Base-by-base conservation (phyloP, 2,329 filamentous ascomycete species). In the Stagonosporopsis chrysanthemi region DNA sequence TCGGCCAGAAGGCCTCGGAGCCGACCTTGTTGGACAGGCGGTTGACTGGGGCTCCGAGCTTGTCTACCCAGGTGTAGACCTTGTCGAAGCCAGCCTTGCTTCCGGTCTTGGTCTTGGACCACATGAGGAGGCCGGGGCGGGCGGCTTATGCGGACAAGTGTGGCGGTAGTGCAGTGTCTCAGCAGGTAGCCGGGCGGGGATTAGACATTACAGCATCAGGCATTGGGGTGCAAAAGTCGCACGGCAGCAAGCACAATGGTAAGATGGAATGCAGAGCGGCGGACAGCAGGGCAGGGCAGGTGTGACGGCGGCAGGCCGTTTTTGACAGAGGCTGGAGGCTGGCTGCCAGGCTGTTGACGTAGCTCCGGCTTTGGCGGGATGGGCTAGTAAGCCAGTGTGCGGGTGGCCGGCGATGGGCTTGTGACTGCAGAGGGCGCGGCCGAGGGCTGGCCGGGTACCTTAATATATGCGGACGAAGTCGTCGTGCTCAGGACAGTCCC, bases 1-100 rank as follows among this genome's bases (percentile, higher is more conserved):
- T 89, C 3, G 92, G 92, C 90, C 90, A 95, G 70, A 94, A 94
- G 23, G 90, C 88, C 74, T 96, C 92, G 28, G 84, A 84, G 56
- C 92, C 92, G 35, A 96, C 81, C 77, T 89, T 92, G 77, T 96
- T 92, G 15, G 89, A 91, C 22, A 96, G 76, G 58, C 84, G 87
- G 73, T 96, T 96, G 70, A 96, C 88, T 2, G 92, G 91, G 2
- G 84, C 82, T 57, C 90, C 90, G 11, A 90, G 80, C 71, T 89
- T 90, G 76, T 90, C 88, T 46, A 87, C 81, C 65, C 83, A 83
- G 44, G 80, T 81, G 82, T 87, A 92, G 56, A 88, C 83, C 71
- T 90, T 91, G 76, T 92, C 89, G 75, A 91, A 91, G 60, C 89
- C 72, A 28, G 62, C 67, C 63, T 76, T 76, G 41, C 65, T 63